Conservation (phyloP, 106 monocot species). For the Phalaenopsis equestris region DNA sequence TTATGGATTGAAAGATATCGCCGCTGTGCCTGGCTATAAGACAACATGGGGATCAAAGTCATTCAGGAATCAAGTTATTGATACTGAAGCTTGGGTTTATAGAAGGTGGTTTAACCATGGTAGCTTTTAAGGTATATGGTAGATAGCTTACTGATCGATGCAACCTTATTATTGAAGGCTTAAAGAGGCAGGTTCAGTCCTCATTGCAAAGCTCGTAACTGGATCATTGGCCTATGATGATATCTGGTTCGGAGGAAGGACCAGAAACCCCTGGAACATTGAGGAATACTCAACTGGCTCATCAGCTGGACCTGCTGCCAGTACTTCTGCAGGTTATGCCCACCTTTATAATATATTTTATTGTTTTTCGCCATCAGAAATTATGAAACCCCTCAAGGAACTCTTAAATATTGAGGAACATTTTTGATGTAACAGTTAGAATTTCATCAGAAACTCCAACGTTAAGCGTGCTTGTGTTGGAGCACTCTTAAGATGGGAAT, state of each 20-base stretch:
- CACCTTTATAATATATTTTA: neutral
- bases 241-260: conserved; percentile 97
- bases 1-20: conserved; percentile 90
- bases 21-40: conserved; percentile 70
- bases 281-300: conserved; percentile 87
- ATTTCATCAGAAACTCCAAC: no score
- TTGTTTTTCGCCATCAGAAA: neutral
- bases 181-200: conserved; percentile 74
- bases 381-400: neutral
- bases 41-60: conserved; percentile 89
- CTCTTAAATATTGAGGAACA: no score
- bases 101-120: conserved; percentile 40
- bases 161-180: conserved; percentile 33
- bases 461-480: no score
- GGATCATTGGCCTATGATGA: conserved; percentile 99
- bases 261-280: conserved; percentile 94
- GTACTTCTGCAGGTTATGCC: conserved; percentile 77
- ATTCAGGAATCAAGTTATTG: conserved; percentile 83
- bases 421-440: no score
- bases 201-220: conserved; percentile 77
- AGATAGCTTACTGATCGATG: conserved; percentile 4
- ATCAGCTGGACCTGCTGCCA: conserved; percentile 92
- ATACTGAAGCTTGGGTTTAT: conserved; percentile 85
- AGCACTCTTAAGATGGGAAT: no score
- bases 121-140: neutral